A percentile compares a stretch with the other conserved stretches of the same genome.
phyloP scores from a whole-genome alignment of 2,329 filamentous ascomycete species.

The Colletotrichum sp. region DNA sequence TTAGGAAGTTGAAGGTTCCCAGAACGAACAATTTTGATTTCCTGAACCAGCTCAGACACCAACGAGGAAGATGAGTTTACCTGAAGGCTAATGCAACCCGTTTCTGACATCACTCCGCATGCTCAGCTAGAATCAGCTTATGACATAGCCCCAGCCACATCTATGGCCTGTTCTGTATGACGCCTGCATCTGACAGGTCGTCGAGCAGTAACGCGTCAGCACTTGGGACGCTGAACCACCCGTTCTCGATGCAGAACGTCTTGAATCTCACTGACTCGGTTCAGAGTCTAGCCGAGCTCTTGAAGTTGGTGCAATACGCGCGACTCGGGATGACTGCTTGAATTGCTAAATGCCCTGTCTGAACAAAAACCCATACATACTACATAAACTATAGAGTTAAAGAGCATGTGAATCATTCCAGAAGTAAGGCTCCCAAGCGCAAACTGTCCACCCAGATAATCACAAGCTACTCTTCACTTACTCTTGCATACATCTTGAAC shows the following conservation, averaged over 20 bases:
- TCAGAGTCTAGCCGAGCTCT: not conserved
- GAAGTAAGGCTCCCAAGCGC: not conserved
- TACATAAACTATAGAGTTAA: not conserved
- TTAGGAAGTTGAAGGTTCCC: not conserved
- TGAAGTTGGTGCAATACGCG: not conserved
- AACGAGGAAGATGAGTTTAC: rapidly evolving
- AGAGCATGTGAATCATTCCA: not conserved
- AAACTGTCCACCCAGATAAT: not conserved
- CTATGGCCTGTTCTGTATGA: not conserved
- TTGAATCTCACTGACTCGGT: not conserved
- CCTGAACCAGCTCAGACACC: not conserved
- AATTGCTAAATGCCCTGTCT: not conserved
- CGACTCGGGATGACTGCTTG: not conserved
- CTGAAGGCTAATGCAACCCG: rapidly evolving
- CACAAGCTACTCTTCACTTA: not conserved
- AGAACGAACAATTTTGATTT: not conserved
- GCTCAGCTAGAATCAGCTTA: not conserved
- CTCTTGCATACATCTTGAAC: not conserved
- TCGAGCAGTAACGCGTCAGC: not conserved
- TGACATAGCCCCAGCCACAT: not conserved
- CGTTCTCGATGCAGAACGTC: not conserved
- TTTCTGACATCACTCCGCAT: not conserved
- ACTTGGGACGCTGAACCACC: not conserved
- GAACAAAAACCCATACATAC: too few species aligned
- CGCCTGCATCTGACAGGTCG: not conserved